phyloP scores from a whole-genome alignment of 2,329 filamentous ascomycete genomes.

The Trichoderma sp. region DNA sequence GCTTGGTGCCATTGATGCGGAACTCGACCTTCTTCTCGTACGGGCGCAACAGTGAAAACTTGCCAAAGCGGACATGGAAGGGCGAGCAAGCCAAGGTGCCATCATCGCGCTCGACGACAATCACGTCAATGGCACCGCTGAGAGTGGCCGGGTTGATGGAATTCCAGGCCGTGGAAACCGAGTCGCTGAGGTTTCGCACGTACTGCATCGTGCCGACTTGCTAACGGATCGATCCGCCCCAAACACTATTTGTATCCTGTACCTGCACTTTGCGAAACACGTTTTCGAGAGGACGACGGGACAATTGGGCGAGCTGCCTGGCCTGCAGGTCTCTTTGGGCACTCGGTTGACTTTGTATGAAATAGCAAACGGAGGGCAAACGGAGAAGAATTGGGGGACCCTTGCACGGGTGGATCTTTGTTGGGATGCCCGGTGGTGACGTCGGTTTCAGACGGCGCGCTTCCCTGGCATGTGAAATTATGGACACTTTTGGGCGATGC shows the following conservation, averaged over 20 bases:
- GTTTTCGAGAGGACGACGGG: neutral
- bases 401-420: slow-evolving; percentile 9
- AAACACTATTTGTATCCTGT: neutral
- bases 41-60: slow-evolving; percentile 91
- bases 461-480: slow-evolving; percentile 17
- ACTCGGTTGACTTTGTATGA: slow-evolving; percentile 1
- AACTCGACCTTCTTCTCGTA: slow-evolving; percentile 99
- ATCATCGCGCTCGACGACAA: slow-evolving; percentile 95
- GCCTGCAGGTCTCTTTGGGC: slow-evolving; percentile 4
- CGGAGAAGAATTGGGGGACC: slow-evolving; percentile 9
- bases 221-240: neutral
- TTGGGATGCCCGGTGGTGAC: slow-evolving; percentile 15
- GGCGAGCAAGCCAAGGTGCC: slow-evolving; percentile 86
- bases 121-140: slow-evolving; percentile 97
- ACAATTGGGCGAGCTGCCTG: slow-evolving; percentile 6
- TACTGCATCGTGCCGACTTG: slow-evolving; percentile 75
- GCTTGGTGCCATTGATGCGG: slow-evolving; percentile 85
- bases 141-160: slow-evolving; percentile 97
- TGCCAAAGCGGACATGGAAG: slow-evolving; percentile 98
- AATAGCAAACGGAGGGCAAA: slow-evolving; percentile 4
- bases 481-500: neutral
- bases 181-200: slow-evolving; percentile 91
- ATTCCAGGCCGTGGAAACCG: slow-evolving; percentile 98
- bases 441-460: slow-evolving; percentile 16
- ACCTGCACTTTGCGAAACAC: neutral